These are phyloP conservation scores for Aspergillus persii DNA, from an alignment of 2,329 filamentous ascomycete genomes.

Conservation along the genomic window DNA sequence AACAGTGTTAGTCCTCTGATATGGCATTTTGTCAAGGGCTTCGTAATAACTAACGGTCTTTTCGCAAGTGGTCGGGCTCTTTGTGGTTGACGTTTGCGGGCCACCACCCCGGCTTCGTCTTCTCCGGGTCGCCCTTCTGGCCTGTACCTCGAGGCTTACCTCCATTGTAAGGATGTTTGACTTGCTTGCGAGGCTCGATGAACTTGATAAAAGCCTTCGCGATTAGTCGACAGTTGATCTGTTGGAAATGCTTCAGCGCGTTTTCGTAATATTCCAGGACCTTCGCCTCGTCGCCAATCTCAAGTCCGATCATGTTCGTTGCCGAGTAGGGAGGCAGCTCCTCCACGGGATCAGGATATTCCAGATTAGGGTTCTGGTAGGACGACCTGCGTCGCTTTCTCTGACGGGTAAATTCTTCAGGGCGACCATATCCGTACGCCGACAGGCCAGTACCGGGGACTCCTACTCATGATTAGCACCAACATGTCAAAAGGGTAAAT, in stretches of 20 bases:
- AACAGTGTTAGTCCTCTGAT: constrained; percentile 5
- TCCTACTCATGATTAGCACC: constrained; percentile 1
- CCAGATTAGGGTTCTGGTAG: constrained; percentile 12
- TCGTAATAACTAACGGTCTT: constrained; percentile 36
- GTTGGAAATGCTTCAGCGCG: constrained; percentile 45
- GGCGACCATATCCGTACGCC: constrained; percentile 14
- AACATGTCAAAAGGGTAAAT: not conserved
- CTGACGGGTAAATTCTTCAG: constrained; percentile 20
- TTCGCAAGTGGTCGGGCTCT: constrained; percentile 50
- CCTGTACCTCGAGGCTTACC: constrained; percentile 36
- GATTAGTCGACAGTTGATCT: constrained; percentile 46
- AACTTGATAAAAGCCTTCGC: constrained; percentile 48
- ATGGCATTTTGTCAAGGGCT: not conserved
- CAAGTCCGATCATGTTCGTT: constrained; percentile 29
- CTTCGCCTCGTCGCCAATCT: constrained; percentile 40
- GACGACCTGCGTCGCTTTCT: constrained; percentile 31
- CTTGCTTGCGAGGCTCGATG: constrained; percentile 49
- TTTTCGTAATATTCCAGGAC: constrained; percentile 41
- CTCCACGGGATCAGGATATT: constrained; percentile 26
- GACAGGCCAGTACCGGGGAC: constrained; percentile 17
- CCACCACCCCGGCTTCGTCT: constrained; percentile 48
- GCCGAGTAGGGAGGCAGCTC: constrained; percentile 17
- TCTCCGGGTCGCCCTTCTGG: constrained; percentile 41
- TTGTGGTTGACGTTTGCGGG: constrained; percentile 46
- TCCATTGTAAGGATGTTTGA: constrained; percentile 50